Evolutionary conservation across 371 early-diverging fungal genomes (phyloP).

Genomic region (Mortierella sp.): DNA sequence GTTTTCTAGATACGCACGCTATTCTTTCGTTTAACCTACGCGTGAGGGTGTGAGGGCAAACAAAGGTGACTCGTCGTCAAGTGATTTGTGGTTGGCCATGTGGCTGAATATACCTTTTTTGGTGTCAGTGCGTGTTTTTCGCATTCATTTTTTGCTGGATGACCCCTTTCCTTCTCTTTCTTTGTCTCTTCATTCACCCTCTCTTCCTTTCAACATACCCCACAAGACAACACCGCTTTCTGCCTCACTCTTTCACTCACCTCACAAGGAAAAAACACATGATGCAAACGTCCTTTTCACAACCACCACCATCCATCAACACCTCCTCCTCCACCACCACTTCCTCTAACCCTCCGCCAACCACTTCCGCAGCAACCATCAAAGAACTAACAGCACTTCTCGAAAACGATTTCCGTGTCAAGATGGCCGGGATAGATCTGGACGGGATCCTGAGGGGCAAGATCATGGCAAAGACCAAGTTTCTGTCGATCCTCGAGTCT

Average conservation of each 20-base stretch:
- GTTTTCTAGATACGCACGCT: neutral
- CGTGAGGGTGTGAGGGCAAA: neutral
- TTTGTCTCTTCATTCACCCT: neutral
- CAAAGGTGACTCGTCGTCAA: neutral
- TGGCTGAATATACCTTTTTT: neutral
- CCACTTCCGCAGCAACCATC: neutral
- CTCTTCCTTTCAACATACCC: too few relatives aligned
- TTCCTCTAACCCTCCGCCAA: neutral
- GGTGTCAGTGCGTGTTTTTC: neutral
- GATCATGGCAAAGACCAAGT: conserved; percentile 76
- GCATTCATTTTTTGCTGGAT: neutral
- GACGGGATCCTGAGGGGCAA: conserved; percentile 87
- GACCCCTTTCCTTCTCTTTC: neutral
- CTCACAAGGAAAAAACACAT: neutral
- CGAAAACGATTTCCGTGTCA: conserved; percentile 61
- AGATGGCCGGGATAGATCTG: conserved; percentile 81
- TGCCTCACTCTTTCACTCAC: neutral
- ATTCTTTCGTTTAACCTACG: neutral
- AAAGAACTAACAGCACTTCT: conserved; percentile 42
- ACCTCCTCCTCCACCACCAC: neutral
- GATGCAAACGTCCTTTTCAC: neutral
- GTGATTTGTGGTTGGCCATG: neutral
- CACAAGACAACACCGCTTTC: too few relatives aligned
- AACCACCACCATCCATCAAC: neutral
- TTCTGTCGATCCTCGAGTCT: conserved; percentile 69